Evolutionary conservation across 2,329 filamentous ascomycete genomes (phyloP), one percentile per base, ranked within the genome.

Genomic region (Periconia macrospinosa): DNA sequence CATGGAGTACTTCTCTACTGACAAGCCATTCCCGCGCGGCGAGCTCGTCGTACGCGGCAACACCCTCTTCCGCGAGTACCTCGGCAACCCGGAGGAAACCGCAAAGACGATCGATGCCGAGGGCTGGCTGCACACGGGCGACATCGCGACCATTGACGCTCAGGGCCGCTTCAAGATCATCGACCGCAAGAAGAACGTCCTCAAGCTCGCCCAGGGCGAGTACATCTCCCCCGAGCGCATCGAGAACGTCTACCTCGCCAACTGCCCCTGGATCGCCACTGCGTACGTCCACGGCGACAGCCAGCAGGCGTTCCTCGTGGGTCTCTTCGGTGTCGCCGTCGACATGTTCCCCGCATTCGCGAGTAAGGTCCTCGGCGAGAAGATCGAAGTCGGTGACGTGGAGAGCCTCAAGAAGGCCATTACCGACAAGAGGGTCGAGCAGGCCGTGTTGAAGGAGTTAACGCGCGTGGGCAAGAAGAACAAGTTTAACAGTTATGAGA

Each of bases 171-270:
- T 97, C 80, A 87, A 85, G 75, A 96, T 99, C 75, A 88, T 99
- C 66, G 94, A 99, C 76, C 92, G 94, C 66, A 88, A 92, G 78
- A 99, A 99, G 88, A 97, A 97, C 76, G 91, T 99, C n/a, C 86
- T 99, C 71, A 99, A 99, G 83, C 85, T 99, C 52, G 88, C 93
- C 0, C 94, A 99, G 76, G 94, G 94, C 73, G 94, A 99, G 78
- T 99, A 99, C 77, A 91, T 99, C 67, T 96, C 92, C 1, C 94
- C 94, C 14, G 94, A 99, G 78, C 90, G 92, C 53, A 91, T 99
- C 69, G 94, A 99, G 80, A 97, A 96, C 73, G 89, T 96, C 35
- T 95, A 92, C 74, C 81, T 95, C 58, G 91, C 89, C 58, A 92
- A 89, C 76, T 87, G 87, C 58, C 88, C 85, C 60, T 86, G 92